Conservation (phyloP, 495 filamentous ascomycete species). For the Lophiotrema nucula region DNA sequence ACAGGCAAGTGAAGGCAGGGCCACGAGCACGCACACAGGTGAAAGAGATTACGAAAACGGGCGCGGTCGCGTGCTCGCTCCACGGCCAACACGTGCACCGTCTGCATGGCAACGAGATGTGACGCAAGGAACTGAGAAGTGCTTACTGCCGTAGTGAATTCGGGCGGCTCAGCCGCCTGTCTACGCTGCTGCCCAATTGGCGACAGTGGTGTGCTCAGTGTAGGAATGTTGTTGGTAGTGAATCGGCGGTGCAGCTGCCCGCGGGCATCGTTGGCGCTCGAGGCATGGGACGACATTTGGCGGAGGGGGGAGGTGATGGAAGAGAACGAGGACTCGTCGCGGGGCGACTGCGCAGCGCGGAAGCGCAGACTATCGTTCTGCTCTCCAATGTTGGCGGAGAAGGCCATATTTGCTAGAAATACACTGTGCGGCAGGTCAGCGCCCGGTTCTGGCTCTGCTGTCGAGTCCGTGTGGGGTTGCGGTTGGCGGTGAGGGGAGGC, state of each 20-base stretch:
- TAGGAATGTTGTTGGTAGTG: conserved; percentile 85
- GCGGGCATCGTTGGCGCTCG: conserved; percentile 63
- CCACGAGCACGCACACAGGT: too few relatives aligned
- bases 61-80: too few relatives aligned
- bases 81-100: too few relatives aligned
- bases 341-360: conserved; percentile 51
- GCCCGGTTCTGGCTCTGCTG: not conserved
- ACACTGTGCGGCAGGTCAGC: conserved; percentile 27
- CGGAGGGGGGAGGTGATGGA: conserved; percentile 64
- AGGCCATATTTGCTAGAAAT: conserved; percentile 54
- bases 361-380: conserved; percentile 60
- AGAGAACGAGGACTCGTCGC: conserved; percentile 67
- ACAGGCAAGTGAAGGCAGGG: too few relatives aligned
- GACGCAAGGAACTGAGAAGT: not conserved
- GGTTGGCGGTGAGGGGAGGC: conserved; percentile 29
- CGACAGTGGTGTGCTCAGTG: conserved; percentile 52
- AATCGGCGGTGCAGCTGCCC: conserved; percentile 83
- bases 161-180: conserved; percentile 56
- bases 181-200: conserved; percentile 63
- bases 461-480: conserved; percentile 16
- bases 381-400: conserved; percentile 63
- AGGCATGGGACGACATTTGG: conserved; percentile 21
- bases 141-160: conserved; percentile 50
- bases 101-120: too few relatives aligned
- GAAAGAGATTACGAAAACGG: too few relatives aligned